A percentile compares a stretch with the other conserved stretches of the same genome.
Conservation (phyloP, 1,284 basidiomycete genomes). For the Cutaneotrichosporon spelunceum region DNA sequence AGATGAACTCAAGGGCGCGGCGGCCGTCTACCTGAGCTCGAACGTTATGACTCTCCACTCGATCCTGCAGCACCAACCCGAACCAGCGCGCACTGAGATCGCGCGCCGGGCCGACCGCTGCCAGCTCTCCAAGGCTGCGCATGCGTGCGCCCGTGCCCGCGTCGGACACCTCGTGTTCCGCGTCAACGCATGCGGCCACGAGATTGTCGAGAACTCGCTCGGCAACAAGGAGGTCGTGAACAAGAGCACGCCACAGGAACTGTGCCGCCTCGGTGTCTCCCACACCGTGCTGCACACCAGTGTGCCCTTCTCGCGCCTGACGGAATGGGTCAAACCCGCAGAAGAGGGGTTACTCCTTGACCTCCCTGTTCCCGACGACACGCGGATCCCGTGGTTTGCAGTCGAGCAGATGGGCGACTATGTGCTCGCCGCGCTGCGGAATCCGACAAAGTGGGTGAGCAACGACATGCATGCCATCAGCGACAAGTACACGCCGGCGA, state of each 20-base stretch:
- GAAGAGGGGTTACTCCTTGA: conserved; percentile 22
- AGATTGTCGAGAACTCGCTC: conserved; percentile 21
- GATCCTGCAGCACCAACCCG: conserved; percentile 24
- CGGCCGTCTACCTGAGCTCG: conserved; percentile 28
- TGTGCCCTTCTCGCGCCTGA: conserved; percentile 19
- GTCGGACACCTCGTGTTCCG: conserved; percentile 24
- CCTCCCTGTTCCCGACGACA: conserved; percentile 35
- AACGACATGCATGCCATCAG: conserved; percentile 35
- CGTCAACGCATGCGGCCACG: conserved; percentile 24
- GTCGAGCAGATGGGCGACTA: conserved; percentile 41
- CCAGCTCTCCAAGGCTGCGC: conserved; percentile 21
- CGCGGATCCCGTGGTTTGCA: conserved; percentile 30
- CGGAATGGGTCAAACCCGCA: conserved; percentile 16
- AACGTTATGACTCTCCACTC: conserved; percentile 24
- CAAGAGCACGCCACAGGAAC: conserved; percentile 26
- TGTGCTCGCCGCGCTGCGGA: conserved; percentile 34
- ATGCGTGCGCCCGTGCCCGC: conserved; percentile 21
- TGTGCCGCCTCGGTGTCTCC: conserved; percentile 27
- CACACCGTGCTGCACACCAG: conserved; percentile 30
- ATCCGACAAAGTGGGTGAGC: conserved; percentile 37
- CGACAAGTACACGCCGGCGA: conserved; percentile 26
- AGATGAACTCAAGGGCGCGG: conserved; percentile 22
- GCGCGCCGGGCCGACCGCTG: conserved; percentile 21
- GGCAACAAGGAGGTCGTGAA: conserved; percentile 6
- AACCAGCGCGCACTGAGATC: conserved; percentile 23